phyloP scores from a whole-genome alignment of 768 basidiomycete species.

The Gymnopilus junonius region DNA sequence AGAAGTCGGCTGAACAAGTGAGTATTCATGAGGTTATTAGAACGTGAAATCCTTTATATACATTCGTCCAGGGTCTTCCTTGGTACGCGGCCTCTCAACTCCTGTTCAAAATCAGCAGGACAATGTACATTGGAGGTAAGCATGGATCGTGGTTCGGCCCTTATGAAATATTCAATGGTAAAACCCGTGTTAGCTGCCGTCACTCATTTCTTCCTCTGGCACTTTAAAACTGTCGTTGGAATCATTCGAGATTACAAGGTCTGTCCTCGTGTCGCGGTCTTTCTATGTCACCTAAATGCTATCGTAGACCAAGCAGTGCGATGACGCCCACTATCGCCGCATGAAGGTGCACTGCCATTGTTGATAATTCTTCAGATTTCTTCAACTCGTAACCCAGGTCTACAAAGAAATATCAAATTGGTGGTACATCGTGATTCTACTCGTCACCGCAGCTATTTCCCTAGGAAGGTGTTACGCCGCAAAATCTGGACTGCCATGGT shows the following conservation, averaged over 20 bases:
- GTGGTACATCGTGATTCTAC: slow-evolving; percentile 38
- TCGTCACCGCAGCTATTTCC: slow-evolving; percentile 33
- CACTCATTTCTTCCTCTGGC: slow-evolving; percentile 54
- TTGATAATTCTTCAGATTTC: background rate
- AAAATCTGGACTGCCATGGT: slow-evolving; percentile 40
- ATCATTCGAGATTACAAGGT: slow-evolving; percentile 37
- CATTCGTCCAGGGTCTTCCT: slow-evolving; percentile 33
- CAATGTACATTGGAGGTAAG: slow-evolving; percentile 44
- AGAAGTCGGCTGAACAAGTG: slow-evolving; percentile 43
- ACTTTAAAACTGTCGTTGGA: slow-evolving; percentile 40
- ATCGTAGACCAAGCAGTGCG: slow-evolving; percentile 38
- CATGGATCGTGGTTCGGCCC: background rate
- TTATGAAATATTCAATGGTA: background rate
- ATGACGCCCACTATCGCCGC: slow-evolving; percentile 40
- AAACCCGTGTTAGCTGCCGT: slow-evolving; percentile 37
- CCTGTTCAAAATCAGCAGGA: slow-evolving; percentile 40
- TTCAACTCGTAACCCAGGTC: slow-evolving; percentile 16
- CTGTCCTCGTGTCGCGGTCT: background rate
- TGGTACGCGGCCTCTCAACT: slow-evolving; percentile 50
- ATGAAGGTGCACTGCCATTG: slow-evolving; percentile 32
- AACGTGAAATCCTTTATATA: background rate
- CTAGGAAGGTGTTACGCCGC: slow-evolving; percentile 39
- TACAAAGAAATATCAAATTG: slow-evolving; percentile 41
- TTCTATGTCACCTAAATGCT: slow-evolving; percentile 18
- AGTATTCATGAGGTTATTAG: background rate